Percentiles rank a stretch among this genome's conserved stretches.
Conservation (phyloP, 345 rosid genomes). For the Passiflora organensis region DNA sequence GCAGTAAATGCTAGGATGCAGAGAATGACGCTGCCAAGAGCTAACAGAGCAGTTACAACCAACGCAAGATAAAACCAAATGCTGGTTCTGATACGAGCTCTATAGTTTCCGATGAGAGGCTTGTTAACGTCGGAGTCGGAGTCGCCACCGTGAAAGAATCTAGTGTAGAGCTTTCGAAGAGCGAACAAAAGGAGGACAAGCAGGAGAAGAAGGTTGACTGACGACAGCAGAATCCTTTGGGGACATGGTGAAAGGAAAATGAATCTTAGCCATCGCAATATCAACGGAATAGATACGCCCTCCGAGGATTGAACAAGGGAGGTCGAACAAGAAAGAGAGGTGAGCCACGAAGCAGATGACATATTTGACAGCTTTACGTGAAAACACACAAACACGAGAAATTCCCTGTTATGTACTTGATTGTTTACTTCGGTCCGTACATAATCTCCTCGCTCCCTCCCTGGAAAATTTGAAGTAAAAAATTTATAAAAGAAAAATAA, state of each 20-base stretch:
- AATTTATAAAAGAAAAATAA: neutral
- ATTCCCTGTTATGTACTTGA: too few relatives aligned
- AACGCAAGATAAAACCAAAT: constrained; percentile 54
- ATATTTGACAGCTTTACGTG: constrained; percentile 8
- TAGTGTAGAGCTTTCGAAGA: constrained; percentile 40
- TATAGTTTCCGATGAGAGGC: constrained; percentile 47
- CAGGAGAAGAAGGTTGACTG: constrained; percentile 49
- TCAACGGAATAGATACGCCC: constrained; percentile 33
- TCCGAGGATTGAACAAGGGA: constrained; percentile 28
- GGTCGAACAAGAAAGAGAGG: constrained; percentile 56
- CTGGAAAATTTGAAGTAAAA: neutral
- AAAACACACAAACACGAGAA: neutral
- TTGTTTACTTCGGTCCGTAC: too few relatives aligned
- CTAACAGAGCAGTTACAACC: constrained; percentile 35
- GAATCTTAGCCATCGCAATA: constrained; percentile 69
- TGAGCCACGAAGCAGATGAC: constrained; percentile 54
- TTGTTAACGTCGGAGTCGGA: constrained; percentile 37
- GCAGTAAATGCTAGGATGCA: constrained; percentile 49
- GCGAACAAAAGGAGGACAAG: constrained; percentile 42
- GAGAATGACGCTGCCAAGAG: constrained; percentile 36
- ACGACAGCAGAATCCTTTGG: constrained; percentile 59
- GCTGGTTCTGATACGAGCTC: constrained; percentile 30
- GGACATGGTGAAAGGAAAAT: constrained; percentile 74
- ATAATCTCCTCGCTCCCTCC: neutral
- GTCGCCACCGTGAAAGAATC: constrained; percentile 25